Base-by-base conservation (phyloP, 129 eudicot species). In the Saposhnikovia divaricata region DNA sequence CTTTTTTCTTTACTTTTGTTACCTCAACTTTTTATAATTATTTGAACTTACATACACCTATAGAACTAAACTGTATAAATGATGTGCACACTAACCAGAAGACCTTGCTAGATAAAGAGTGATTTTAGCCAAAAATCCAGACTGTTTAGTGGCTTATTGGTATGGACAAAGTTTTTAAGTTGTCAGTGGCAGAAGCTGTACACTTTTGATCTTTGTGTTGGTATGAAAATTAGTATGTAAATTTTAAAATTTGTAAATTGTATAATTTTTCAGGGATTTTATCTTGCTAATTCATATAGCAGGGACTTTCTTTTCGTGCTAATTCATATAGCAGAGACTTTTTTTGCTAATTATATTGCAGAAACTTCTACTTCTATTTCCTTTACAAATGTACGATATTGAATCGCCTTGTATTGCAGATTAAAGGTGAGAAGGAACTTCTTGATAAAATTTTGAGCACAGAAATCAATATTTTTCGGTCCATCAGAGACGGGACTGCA, bases 381-480 rank as follows among this genome's bases (percentile, higher is more conserved):
- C 40, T 13, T 4, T 28, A 12, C 3, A 11, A 28, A 28, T 28
- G 72, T 68, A 13, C 73, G 31, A 68, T 14, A 66, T 31, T 68
- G 43, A 68, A 23, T 11, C 43, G 34, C 23, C 34, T 68, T 4
- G 28, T 11, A 45, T 46, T 75, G 76, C 92, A 93, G 98, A 90
- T 94, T 93, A 94, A 89, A 87, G 98, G 98, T 10, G 98, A 94
- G 82, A 94, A 80, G 79, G 93, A 94, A 77, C 97, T 94, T 40
- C 83, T 94, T 50, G 97, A 94, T 87, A 94, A 90, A 80, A 90
- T 94, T 78, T 77, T 94, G 86, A 92, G 90, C 89, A 94, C 98
- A 39, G 97, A 94, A 77, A 94, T 94, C 38, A 94, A 92, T 81
- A 91, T 91, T 55, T 92, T 94, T 81, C 98, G 88, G 38, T 76